A percentile compares a stretch with the other conserved stretches of the same genome.
These are phyloP conservation scores for Durotheca rogersii DNA, from an alignment of 495 filamentous ascomycete genomes.

Conservation along the genomic window DNA sequence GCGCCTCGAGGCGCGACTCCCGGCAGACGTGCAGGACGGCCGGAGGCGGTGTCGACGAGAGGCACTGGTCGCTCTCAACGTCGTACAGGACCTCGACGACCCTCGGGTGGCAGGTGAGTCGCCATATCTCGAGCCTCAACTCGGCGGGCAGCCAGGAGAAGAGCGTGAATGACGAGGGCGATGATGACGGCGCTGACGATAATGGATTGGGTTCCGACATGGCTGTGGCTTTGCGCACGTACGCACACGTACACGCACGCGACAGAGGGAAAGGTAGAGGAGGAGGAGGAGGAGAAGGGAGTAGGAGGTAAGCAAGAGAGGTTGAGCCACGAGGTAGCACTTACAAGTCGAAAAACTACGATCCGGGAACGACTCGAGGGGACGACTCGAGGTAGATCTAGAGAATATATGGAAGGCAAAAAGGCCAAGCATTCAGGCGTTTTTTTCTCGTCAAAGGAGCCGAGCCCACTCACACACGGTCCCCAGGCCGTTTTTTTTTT, in stretches of 20 bases:
- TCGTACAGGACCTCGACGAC: conserved; percentile 46
- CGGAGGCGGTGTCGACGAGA: conserved; percentile 42
- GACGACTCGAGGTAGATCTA: not conserved
- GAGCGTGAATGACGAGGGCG: too few relatives aligned
- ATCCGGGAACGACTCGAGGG: not conserved
- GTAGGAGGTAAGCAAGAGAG: not conserved
- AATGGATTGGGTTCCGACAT: conserved; percentile 17
- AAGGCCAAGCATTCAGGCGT: not conserved
- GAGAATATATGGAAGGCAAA: not conserved
- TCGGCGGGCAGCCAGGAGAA: conserved; percentile 49
- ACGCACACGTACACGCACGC: too few relatives aligned
- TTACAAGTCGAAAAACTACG: not conserved
- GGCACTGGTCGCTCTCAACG: conserved; percentile 33
- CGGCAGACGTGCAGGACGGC: conserved; percentile 42
- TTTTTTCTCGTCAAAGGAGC: not conserved
- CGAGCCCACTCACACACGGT: conserved; percentile 16
- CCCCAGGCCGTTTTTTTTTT: too few relatives aligned
- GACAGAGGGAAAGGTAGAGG: not conserved
- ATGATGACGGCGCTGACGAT: too few relatives aligned
- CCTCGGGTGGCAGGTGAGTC: conserved; percentile 40
- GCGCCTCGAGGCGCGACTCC: conserved; percentile 48
- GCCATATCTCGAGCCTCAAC: conserved; percentile 54
- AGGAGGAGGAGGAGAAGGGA: too few relatives aligned
- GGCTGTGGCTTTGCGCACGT: conserved; percentile 7
- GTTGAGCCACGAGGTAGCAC: not conserved